phyloP scores from a whole-genome alignment of 2,329 filamentous ascomycete species.

The Helotiales sp. region DNA sequence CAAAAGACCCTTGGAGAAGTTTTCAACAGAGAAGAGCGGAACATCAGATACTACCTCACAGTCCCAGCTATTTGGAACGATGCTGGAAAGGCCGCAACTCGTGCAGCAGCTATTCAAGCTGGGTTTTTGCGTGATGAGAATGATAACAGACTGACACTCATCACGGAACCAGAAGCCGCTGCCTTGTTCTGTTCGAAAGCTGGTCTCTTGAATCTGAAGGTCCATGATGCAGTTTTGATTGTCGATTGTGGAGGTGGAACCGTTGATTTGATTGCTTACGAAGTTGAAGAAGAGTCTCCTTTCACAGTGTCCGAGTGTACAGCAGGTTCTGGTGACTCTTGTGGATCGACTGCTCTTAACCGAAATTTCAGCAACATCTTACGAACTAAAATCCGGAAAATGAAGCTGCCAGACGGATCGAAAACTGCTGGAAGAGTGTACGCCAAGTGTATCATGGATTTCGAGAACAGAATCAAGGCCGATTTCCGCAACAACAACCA shows the following conservation, averaged over 20 bases:
- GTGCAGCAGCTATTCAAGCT: constrained; percentile 93
- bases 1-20: constrained; percentile 97
- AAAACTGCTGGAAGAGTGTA: constrained; percentile 98
- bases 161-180: constrained; percentile 95
- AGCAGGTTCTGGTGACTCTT: constrained; percentile 94
- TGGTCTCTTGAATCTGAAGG: constrained; percentile 90
- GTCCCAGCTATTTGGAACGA: constrained; percentile 99
- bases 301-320: constrained; percentile 98
- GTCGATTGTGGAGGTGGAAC: constrained; percentile 98
- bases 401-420: constrained; percentile 96
- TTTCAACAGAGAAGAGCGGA: constrained; percentile 96
- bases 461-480: constrained; percentile 99
- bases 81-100: constrained; percentile 93
- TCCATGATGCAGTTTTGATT: constrained; percentile 97
- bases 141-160: constrained; percentile 90
- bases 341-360: constrained; percentile 96
- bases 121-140: constrained; percentile 97
- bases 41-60: constrained; percentile 96
- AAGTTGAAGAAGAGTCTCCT: constrained; percentile 95
- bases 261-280: constrained; percentile 97
- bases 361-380: constrained; percentile 98
- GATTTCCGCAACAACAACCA: constrained; percentile 99
- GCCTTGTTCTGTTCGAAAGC: constrained; percentile 98
- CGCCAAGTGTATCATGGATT: constrained; percentile 99
- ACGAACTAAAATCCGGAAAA: constrained; percentile 96